Base-by-base conservation (phyloP, 352 stramenopile genomes). In the Thraustotheca clavata region DNA sequence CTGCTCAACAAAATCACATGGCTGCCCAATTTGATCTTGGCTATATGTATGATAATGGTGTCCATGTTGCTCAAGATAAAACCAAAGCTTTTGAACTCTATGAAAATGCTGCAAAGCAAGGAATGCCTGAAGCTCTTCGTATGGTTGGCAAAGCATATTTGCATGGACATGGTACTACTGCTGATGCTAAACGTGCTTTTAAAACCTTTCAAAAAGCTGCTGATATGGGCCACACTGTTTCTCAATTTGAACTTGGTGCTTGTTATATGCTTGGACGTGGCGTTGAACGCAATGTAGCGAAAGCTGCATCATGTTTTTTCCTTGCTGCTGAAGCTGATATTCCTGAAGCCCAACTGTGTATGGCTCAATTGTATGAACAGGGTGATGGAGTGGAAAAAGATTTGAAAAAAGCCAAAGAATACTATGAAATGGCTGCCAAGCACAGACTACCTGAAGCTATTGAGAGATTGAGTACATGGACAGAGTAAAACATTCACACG, bases 241-340 rank as follows among this genome's bases (percentile, higher is more conserved):
- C 84, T 24, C 81, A 90, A 66, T 94, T 94, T 67, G 80, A 91
- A 62, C 47, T 94, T 0, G 84, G 80, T n/a, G 82, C 80, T 32
- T 91, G 82, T 66, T 89, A 80, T 55, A 78, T 88, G 72, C 71
- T 94, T 31, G 84, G 79, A n/a, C 62, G 46, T 26, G 78, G 80
- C 36, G 24, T 20, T n/a, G 54, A 55, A 9, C 38, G 29, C 34
- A 80, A 82, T 11, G 73, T 88, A 6, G 69, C 72, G 16, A 73
- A 76, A 41, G 83, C 83, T 1, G 80, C 83, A 32, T 73, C 89
- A 60, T 47, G 73, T 11, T 89, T 87, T 62, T 89, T 92, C 60
- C 73, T 92, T 47, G 71, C 87, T 1, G 83, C 81, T 18, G 83
- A 89, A 20, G 73, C 71, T 20, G 78, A 75, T 22, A 49, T 90